These are phyloP conservation scores for Cytospora paraplurivora DNA, from an alignment of 2,329 filamentous ascomycete species.

Conservation along the genomic window DNA sequence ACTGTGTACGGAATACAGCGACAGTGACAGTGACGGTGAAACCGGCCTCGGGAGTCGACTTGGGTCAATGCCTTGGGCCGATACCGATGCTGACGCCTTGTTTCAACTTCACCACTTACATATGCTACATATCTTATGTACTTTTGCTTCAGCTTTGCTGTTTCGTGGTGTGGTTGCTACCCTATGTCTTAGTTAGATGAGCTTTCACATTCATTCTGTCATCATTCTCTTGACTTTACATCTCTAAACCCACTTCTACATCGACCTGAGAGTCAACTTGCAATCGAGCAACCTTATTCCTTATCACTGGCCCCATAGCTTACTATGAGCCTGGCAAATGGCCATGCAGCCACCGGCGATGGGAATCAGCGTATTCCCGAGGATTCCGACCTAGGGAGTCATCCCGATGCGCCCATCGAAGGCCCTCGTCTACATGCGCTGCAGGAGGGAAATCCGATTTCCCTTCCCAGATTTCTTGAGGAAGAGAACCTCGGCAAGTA, in stretches of 20 bases:
- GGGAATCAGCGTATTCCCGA: constrained; percentile 19
- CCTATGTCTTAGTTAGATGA: background rate
- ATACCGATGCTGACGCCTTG: constrained; percentile 6
- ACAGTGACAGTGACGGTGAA: background rate
- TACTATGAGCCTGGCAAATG: constrained; percentile 24
- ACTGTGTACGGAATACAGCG: background rate
- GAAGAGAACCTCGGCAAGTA: constrained; percentile 53
- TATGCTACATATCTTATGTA: background rate
- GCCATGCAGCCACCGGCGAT: constrained; percentile 16
- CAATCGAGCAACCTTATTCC: background rate
- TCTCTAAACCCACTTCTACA: background rate
- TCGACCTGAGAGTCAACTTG: background rate
- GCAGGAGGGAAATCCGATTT: constrained; percentile 46
- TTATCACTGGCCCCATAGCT: background rate
- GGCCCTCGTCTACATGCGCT: constrained; percentile 48
- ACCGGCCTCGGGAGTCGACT: background rate
- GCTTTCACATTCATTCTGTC: background rate
- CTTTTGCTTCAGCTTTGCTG: background rate
- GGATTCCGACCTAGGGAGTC: constrained; percentile 8
- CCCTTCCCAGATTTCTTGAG: constrained; percentile 63
- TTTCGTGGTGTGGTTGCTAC: background rate
- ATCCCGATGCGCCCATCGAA: constrained; percentile 38
- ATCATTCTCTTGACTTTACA: background rate
- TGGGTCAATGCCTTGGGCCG: too few relatives aligned
- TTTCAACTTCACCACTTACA: background rate